Evolutionary conservation across 1,284 basidiomycete species (phyloP), one percentile per base, ranked within the genome.

Genomic region (Moniliophthora roreri): DNA sequence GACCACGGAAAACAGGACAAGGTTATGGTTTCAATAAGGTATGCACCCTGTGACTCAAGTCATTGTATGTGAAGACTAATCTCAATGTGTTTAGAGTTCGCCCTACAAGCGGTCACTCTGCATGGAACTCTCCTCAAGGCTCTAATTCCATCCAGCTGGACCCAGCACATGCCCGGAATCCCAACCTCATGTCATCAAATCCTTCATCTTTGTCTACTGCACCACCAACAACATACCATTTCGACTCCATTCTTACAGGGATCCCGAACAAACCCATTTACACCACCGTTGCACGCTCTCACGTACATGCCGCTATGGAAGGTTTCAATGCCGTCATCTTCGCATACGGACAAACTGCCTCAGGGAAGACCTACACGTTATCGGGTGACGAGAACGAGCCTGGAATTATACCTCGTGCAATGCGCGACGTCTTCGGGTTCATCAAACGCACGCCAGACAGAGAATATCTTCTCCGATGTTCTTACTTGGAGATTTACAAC

Each of bases 401-500:
- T 0, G 96, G 96, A 54, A 95, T 99, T 58, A 98, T 98, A 55
- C 94, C 95, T 0, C 84, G 92, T 23, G 87, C 95, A 0, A 91
- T 99, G 82, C 82, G 85, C 55, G 91, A 93, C 55, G 84, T 93
- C 1, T 93, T 93, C 66, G 78, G 79, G 0, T 87, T 82, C 64
- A 93, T 93, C 66, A 80, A 80, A 38, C 78, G 77, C 40, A 88
- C 84, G 0, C 81, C 87, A 0, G 72, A 80, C n/a, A 80, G 94
- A 52, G 96, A 98, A 69, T 98, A 95, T 69, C 82, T 99, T 11
- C 80, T 99, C 1, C 85, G 96, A 9, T 95, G 93, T 60, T 94
- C 91, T 2, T 98, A 98, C 67, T 83, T 98, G 41, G 95, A 98
- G 64, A 94, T 98, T 50, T 98, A 98, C 76, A 99, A 99, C 70